A percentile compares a stretch with the other conserved stretches of the same genome.
phyloP scores from a whole-genome alignment of 1,139 yeast species.

The Blastobotrys illinoisensis region DNA sequence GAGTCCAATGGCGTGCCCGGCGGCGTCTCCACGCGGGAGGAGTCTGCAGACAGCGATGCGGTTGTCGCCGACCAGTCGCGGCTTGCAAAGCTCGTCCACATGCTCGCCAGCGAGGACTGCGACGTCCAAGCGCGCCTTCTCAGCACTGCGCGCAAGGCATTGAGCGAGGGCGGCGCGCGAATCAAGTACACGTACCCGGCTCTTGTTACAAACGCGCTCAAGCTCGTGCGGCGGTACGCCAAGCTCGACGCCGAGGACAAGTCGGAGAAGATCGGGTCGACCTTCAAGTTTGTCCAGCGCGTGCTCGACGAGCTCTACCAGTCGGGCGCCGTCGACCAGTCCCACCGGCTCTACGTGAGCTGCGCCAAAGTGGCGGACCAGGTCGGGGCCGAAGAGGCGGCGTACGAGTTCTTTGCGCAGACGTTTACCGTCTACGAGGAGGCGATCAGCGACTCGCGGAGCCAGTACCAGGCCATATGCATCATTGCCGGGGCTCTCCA shows the following conservation, averaged over 20 bases:
- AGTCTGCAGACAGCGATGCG: conserved; percentile 23
- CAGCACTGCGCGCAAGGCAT: conserved; percentile 48
- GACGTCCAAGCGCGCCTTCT: conserved; percentile 52
- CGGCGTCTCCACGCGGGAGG: conserved; percentile 19
- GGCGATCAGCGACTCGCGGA: conserved; percentile 55
- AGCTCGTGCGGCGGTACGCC: conserved; percentile 48
- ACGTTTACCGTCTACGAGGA: conserved; percentile 88
- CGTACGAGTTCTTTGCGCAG: conserved; percentile 88
- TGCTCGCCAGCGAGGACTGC: conserved; percentile 48
- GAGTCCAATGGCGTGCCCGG: conserved; percentile 16
- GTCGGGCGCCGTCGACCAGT: conserved; percentile 46
- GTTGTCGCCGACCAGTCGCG: conserved; percentile 54
- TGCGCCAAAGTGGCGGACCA: conserved; percentile 70
- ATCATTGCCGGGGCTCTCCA: conserved; percentile 60
- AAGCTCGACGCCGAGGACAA: conserved; percentile 25
- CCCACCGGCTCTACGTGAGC: conserved; percentile 42
- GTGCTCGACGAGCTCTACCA: conserved; percentile 63
- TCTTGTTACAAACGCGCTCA: conserved; percentile 54
- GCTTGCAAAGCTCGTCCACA: conserved; percentile 64
- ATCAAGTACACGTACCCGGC: conserved; percentile 71
- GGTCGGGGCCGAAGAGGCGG: conserved; percentile 52
- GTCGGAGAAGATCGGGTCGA: conserved; percentile 39
- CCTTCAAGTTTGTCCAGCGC: conserved; percentile 71
- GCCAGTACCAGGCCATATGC: conserved; percentile 50
- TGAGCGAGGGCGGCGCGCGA: conserved; percentile 50